Base-by-base conservation (phyloP, 495 filamentous ascomycete species). In the Penicillium pulvis region DNA sequence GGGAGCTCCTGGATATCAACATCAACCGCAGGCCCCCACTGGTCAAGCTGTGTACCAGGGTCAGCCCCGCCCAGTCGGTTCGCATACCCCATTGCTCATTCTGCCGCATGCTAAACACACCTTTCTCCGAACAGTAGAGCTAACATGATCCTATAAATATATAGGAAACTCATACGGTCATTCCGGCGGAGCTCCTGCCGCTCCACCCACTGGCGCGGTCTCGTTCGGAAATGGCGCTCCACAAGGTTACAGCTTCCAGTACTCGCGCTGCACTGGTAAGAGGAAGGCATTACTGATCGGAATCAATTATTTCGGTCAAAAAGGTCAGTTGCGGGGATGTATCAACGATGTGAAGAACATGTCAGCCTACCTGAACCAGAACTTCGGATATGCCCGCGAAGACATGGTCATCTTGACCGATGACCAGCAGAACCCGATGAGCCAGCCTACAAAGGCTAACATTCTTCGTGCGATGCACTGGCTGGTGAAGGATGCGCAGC, bases 291-390 rank as follows among this genome's bases (percentile, higher is more conserved):
- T 98, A 33, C 75, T 98, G 59, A 96, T 98, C 58, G 94, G 94
- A 41, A 97, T 98, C 79, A 98, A 98, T 76, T 98, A 98, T 74
- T 97, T 97, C 63, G 85, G 88, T 45, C 94, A 98, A 71, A 85
- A 89, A 53, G 93, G 93, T 54, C 91, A 98, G 78, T 79, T 98
- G 44, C 76, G 92, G 49, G 94, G 94, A 51, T 98, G 94, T 71
- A 98, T 98, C 79, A 98, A 98, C 71, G 94, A 98, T 71, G 95
- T 97, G 42, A 90, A 93, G 77, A 98, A 98, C 71, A 95, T 98
- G 94, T 95, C 91, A 24, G 79, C 81, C 53, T 98, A 96, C 65
- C 80, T 98, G 50, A 90, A 93, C 67, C 86, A 93, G 66, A 87
- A 90, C 63, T 98, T 95, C 68, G 89, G 90, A 33, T 98, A 98